phyloP scores from a whole-genome alignment of 2,329 filamentous ascomycete species.

The Davidsoniella australis region DNA sequence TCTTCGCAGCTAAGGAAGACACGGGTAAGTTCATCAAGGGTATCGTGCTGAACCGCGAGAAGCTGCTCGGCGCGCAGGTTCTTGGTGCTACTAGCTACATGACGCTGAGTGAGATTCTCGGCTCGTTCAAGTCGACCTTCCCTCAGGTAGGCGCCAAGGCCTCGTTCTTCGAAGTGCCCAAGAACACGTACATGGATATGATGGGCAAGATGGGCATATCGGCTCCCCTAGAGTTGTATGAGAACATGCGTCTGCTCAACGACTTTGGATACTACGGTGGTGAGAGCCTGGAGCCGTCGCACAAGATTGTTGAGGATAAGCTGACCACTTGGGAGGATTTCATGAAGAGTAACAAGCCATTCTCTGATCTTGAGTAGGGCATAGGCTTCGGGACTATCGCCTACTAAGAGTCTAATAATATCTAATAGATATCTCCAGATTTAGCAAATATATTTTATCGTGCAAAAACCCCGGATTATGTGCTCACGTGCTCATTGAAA shows the following conservation, averaged over 20 bases:
- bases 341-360: conserved; percentile 15
- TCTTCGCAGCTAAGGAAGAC: conserved; percentile 23
- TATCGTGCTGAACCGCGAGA: conserved; percentile 16
- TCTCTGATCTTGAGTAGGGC: conserved; percentile 7
- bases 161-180: conserved; percentile 18
- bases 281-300: conserved; percentile 19
- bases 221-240: conserved; percentile 22
- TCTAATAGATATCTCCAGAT: too few species aligned
- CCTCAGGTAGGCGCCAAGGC: conserved; percentile 21
- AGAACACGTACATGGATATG: conserved; percentile 22
- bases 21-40: conserved; percentile 24
- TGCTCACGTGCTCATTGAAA: too few species aligned
- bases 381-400: background rate
- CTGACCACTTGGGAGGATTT: conserved; percentile 24
- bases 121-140: conserved; percentile 18
- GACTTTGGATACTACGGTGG: conserved; percentile 26
- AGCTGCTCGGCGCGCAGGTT: conserved; percentile 20
- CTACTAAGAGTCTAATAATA: too few species aligned
- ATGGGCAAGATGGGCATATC: conserved; percentile 16
- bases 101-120: conserved; percentile 19
- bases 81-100: conserved; percentile 23
- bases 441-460: too few species aligned
- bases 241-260: conserved; percentile 27
- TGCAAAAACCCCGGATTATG: too few species aligned
- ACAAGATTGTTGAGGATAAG: conserved; percentile 21